Base-by-base conservation (phyloP, 179 eudicot species). In the Monotropa hypopitys region DNA sequence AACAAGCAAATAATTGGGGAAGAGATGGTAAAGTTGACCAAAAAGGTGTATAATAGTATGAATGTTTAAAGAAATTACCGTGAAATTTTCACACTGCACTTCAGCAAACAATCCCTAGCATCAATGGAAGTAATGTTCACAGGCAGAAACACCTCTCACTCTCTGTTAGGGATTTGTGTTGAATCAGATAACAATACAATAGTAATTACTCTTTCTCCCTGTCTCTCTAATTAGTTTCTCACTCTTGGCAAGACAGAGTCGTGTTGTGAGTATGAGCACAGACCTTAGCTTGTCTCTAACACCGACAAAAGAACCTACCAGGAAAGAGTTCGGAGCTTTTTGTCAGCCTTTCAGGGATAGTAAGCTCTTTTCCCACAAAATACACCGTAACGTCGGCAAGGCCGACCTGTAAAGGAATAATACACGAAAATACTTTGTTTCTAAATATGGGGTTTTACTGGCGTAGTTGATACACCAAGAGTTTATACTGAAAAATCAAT, bases 31-130 rank as follows among this genome's bases (percentile, higher is more conserved):
- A 68, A 68, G 50, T 26, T 33, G 6, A 21, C 26, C 30, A 68
- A 68, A 68, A 68, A 57, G 13, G 47, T 2, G 1, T 7, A 18
- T 1, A 28, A 23, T 2, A 23, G 74, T 1, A 13, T 18, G 40
- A 78, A 70, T 16, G 35, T 20, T 45, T 3, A 49, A 67, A 78
- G 67, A 50, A 51, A 77, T 83, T 62, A 80, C 82, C 66, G 28
- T 66, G 66, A 42, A 77, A 73, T 21, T 40, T 35, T 57, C 13
- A 12, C 63, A 32, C 56, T 45, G 73, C 70, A 49, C 21, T 69
- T 69, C 47, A 42, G 7, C 21, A 42, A 42, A 23, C 18, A 42
- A 42, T 68, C 50, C n/a, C 50, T n/a, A 42, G 15, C 72, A 68
- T 11, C 51, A 69, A 21, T 65, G 7, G 72, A 42, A 43, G 18